A percentile compares a stretch with the other conserved stretches of the same genome.
phyloP scores from a whole-genome alignment of 331 rosid genomes.

The Rhamnella rubrinervis region DNA sequence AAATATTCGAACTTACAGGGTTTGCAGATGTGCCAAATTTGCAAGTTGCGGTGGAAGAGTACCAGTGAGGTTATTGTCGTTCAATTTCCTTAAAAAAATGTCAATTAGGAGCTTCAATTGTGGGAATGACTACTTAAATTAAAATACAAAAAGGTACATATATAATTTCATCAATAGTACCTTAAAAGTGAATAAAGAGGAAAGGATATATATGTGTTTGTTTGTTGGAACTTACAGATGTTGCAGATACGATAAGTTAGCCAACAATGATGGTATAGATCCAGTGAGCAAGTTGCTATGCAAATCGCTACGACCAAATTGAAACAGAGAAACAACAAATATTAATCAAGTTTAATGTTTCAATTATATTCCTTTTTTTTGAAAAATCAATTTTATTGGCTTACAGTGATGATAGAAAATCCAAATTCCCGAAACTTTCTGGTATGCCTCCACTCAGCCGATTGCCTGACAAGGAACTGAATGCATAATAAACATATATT shows the following conservation, averaged over 20 bases:
- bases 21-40: background rate
- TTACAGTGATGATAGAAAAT: background rate
- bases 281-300: background rate
- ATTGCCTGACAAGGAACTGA: background rate
- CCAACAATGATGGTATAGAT: constrained; percentile 5
- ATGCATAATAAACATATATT: background rate
- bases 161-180: too few species aligned
- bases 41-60: constrained; percentile 5
- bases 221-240: background rate
- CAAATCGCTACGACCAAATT: background rate
- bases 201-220: background rate
- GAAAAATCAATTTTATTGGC: background rate
- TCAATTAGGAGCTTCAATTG: background rate
- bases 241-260: background rate
- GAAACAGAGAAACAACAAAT: background rate
- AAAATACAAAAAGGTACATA: too few species aligned
- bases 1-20: constrained; percentile 7
- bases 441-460: background rate
- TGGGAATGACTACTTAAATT: too few species aligned
- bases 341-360: too few species aligned
- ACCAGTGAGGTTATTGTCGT: background rate
- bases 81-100: background rate
- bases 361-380: too few species aligned
- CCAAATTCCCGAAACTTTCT: background rate
- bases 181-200: too few species aligned